Evolutionary conservation across 805 yeast species (phyloP), one percentile per base, ranked within the genome.

Genomic region (Pichia rugopelliculosa): DNA sequence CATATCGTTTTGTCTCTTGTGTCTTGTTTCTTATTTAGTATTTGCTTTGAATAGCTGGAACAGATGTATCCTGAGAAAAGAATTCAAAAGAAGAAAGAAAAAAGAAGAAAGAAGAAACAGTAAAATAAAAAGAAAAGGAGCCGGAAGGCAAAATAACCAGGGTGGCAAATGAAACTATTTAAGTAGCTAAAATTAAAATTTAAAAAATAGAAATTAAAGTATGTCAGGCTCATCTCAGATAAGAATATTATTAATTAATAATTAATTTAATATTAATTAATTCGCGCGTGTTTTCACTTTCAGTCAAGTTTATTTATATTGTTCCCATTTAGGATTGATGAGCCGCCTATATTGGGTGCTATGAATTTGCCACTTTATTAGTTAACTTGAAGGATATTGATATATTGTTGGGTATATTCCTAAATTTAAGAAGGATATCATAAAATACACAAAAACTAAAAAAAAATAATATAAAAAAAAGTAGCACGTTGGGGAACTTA

Each of bases 401-500:
- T n/a, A n/a, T n/a, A n/a, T n/a, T 30, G 34, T 2, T 5, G 17
- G n/a, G 6, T 9, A 15, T 30, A 8, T 30, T 15, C n/a, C 7
- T 30, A 4, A 9, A 4, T 27, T 12, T 27, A 27, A 4, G 13
- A 7, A 27, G 33, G 33, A n/a, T 27, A 27, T 12, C 13, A 27
- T 7, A 27, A 2, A 3, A 27, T 27, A 27, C n/a, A 27, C 5
- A 27, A n/a, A 11, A 30, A 27, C 5, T 13, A n/a, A 11, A 30
- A 15, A n/a, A 4, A 6, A n/a, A n/a, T 7, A 30, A 30, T n/a
- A 3, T 12, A 8, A n/a, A 30, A 15, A 27, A 3, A 30, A 15
- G 1, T 6, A 18, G n/a, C 7, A 30, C n/a, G 12, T 10, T 30
- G n/a, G 34, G 2, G 9, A 30, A 47, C 66, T n/a, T 25, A 47